Conservation (phyloP, 345 rosid species). For the Physaria fendleri region DNA sequence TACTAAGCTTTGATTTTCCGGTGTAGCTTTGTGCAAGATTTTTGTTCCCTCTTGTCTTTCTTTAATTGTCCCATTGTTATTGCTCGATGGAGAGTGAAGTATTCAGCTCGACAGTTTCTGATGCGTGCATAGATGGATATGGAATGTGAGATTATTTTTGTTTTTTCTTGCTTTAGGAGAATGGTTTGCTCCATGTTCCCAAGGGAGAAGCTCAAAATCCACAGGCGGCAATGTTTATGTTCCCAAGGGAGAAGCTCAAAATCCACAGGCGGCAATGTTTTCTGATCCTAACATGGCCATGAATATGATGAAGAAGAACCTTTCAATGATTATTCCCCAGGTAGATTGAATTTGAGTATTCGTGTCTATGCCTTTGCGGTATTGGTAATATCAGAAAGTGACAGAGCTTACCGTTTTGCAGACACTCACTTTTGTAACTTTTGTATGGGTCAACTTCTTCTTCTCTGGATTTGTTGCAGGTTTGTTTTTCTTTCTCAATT, state of each 20-base stretch:
- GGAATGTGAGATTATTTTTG: background rate
- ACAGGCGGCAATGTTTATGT: slow-evolving; percentile 94
- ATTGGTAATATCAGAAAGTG: slow-evolving; percentile 2
- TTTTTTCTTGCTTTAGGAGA: slow-evolving; percentile 55
- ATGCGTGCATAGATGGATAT: background rate
- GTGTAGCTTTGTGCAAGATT: background rate
- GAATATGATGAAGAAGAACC: slow-evolving; percentile 99
- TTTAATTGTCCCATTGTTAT: background rate
- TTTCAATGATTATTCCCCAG: slow-evolving; percentile 96
- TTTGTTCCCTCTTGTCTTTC: background rate
- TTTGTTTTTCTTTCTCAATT: slow-evolving; percentile 24
- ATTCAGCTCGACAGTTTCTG: background rate
- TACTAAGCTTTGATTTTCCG: background rate
- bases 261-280: slow-evolving; percentile 91
- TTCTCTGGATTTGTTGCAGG: slow-evolving; percentile 99
- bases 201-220: slow-evolving; percentile 76
- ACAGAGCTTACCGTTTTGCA: slow-evolving; percentile 29
- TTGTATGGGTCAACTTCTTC: slow-evolving; percentile 99
- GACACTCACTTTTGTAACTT: slow-evolving; percentile 95
- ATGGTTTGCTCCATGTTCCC: slow-evolving; percentile 75
- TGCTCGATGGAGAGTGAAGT: background rate
- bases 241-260: slow-evolving; percentile 75
- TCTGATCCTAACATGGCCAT: slow-evolving; percentile 98
- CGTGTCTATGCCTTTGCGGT: background rate
- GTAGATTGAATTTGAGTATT: slow-evolving; percentile 31